Evolutionary conservation across 2,329 filamentous ascomycete species (phyloP).

Genomic region (Dactylellina leptospora): DNA sequence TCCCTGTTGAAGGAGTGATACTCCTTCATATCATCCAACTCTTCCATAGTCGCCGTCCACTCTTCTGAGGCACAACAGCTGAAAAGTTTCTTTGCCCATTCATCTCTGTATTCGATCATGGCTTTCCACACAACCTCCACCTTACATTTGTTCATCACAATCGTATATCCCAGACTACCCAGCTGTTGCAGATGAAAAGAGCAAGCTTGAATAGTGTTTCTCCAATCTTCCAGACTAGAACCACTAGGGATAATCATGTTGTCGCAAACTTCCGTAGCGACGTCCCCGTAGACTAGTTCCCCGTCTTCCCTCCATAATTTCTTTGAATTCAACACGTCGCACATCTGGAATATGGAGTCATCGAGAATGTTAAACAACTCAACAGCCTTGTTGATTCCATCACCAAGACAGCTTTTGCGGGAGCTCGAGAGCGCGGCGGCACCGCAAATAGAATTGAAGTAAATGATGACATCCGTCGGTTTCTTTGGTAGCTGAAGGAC

Average conservation of each 20-base stretch:
- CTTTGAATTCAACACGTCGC: conserved; percentile 14
- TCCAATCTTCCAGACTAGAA: conserved; percentile 1
- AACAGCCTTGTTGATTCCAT: neutral
- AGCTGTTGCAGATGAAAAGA: conserved; percentile 5
- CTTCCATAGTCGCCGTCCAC: conserved; percentile 20
- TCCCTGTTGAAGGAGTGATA: conserved; percentile 35
- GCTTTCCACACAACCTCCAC: conserved; percentile 24
- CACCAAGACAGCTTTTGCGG: conserved; percentile 9
- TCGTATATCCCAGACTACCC: conserved; percentile 16
- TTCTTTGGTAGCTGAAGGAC: conserved; percentile 13
- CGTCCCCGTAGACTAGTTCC: neutral
- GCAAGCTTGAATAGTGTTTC: neutral
- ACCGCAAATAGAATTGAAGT: conserved; percentile 34
- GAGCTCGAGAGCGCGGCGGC: neutral
- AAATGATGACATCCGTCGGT: conserved; percentile 16
- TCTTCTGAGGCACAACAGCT: conserved; percentile 1
- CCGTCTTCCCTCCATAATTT: conserved; percentile 1
- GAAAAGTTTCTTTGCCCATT: conserved; percentile 40
- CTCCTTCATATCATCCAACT: conserved; percentile 24
- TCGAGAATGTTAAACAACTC: conserved; percentile 13
- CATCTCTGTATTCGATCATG: conserved; percentile 15
- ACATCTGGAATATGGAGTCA: conserved; percentile 41
- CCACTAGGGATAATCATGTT: neutral
- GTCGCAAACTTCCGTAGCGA: neutral
- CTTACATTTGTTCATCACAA: conserved; percentile 32